Evolutionary conservation across 2,329 filamentous ascomycete species (phyloP).

Genomic region (Diaporthe nobilis): DNA sequence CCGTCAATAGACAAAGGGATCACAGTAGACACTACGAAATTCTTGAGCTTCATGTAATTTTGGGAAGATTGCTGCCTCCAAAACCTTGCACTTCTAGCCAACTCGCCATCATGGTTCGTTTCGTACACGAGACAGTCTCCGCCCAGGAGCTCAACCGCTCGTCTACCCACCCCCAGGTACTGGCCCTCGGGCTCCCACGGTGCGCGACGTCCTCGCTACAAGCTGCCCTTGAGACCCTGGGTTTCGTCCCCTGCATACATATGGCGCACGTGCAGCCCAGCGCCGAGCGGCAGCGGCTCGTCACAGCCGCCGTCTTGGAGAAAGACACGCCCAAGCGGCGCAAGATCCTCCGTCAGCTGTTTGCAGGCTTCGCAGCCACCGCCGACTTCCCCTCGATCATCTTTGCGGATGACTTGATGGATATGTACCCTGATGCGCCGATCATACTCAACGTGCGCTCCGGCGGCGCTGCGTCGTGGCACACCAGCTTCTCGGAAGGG

Average conservation of each 20-base stretch:
- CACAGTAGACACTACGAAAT: neutral
- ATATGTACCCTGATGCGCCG: constrained; percentile 54
- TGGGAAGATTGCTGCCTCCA: too few relatives aligned
- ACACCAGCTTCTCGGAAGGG: constrained; percentile 36
- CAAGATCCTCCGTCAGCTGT: constrained; percentile 50
- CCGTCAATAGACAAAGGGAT: neutral
- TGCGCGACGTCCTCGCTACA: constrained; percentile 55
- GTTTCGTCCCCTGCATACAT: constrained; percentile 51
- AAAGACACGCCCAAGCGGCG: constrained; percentile 46
- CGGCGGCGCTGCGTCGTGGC: constrained; percentile 33
- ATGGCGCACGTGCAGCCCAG: constrained; percentile 46
- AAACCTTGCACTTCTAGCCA: neutral
- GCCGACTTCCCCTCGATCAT: constrained; percentile 50
- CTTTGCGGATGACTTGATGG: constrained; percentile 55
- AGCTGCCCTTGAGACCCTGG: constrained; percentile 51
- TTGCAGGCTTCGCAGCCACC: constrained; percentile 49
- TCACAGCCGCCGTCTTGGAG: constrained; percentile 49
- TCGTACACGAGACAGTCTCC: constrained; percentile 37
- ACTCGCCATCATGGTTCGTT: constrained; percentile 36
- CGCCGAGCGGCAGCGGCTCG: constrained; percentile 45
- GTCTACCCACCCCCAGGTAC: constrained; percentile 16
- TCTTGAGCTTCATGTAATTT: neutral
- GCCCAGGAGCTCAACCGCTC: constrained; percentile 8
- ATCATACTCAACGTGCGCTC: constrained; percentile 50
- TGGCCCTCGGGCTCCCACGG: constrained; percentile 49